These are phyloP conservation scores for Talaromyces sp. DNA, from an alignment of 2,329 filamentous ascomycete species.

Conservation along the genomic window DNA sequence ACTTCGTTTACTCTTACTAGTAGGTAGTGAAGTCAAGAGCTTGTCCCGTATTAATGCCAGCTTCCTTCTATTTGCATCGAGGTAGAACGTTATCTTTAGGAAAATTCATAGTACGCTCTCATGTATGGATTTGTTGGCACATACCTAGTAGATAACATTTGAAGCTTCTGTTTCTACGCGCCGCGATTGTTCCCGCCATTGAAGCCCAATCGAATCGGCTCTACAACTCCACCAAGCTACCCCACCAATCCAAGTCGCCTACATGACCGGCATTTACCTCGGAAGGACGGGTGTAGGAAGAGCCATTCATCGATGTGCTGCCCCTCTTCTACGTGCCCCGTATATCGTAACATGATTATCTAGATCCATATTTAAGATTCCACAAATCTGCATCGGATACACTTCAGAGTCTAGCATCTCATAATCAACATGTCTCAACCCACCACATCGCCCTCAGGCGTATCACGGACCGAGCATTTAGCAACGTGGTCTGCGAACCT, in stretches of 20 bases:
- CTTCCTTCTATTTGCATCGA: too few relatives aligned
- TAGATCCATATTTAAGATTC: background rate
- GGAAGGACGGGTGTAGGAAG: slow-evolving; percentile 1
- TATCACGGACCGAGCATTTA: slow-evolving; percentile 24
- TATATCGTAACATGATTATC: background rate
- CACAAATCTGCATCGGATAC: background rate
- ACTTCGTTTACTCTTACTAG: too few relatives aligned
- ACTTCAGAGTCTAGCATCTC: background rate
- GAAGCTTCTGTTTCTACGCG: background rate
- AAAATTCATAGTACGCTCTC: too few relatives aligned
- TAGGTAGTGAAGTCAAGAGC: too few relatives aligned
- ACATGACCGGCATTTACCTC: slow-evolving; percentile 17
- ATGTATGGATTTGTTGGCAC: too few relatives aligned
- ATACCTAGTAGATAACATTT: background rate
- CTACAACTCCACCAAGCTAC: slow-evolving; percentile 10
- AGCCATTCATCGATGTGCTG: background rate
- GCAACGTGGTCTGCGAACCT: slow-evolving; percentile 26
- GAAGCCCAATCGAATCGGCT: slow-evolving; percentile 14
- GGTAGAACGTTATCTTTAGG: too few relatives aligned
- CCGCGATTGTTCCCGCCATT: slow-evolving; percentile 6
- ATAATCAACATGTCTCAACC: background rate
- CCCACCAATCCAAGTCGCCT: slow-evolving; percentile 17
- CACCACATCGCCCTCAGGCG: background rate
- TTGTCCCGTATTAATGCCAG: too few relatives aligned
- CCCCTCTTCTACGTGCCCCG: background rate